Percentiles rank a stretch among this genome's conserved stretches.
phyloP scores from a whole-genome alignment of 2,329 filamentous ascomycete genomes.

The Sporothrix inflata region DNA sequence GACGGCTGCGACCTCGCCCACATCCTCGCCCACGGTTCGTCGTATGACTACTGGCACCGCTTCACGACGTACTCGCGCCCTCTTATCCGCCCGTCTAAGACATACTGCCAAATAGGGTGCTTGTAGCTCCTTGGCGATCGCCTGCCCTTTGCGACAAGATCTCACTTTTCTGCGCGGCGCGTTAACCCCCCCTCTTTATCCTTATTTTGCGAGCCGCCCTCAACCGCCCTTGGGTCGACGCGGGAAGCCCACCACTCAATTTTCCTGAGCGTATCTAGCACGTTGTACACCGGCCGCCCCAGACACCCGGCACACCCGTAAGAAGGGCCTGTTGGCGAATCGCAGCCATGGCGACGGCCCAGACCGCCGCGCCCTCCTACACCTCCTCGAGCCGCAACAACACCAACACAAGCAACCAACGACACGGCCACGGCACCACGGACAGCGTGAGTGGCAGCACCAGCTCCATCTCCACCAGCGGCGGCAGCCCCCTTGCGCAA shows the following conservation, averaged over 20 bases:
- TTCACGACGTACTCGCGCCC: no score
- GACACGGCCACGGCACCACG: constrained; percentile 11
- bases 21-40: neutral
- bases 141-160: constrained; percentile 1
- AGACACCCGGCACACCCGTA: neutral
- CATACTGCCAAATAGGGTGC: neutral
- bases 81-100: neutral
- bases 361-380: neutral
- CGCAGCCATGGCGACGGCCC: constrained; percentile 26
- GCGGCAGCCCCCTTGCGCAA: constrained; percentile 32
- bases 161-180: neutral
- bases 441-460: constrained; percentile 45
- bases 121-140: constrained; percentile 3
- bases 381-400: neutral
- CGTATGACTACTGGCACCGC: neutral
- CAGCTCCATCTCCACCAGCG: constrained; percentile 37
- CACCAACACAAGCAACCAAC: constrained; percentile 4
- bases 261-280: neutral
- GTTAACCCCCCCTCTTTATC: neutral
- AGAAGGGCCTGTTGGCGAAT: neutral
- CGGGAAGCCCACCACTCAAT: neutral
- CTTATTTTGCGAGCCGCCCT: neutral
- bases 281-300: neutral
- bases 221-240: neutral
- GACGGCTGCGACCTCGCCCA: constrained; percentile 7